A percentile compares a stretch with the other conserved stretches of the same genome.
Conservation (phyloP, 2,329 filamentous ascomycete species). For the Bertia moriformis region DNA sequence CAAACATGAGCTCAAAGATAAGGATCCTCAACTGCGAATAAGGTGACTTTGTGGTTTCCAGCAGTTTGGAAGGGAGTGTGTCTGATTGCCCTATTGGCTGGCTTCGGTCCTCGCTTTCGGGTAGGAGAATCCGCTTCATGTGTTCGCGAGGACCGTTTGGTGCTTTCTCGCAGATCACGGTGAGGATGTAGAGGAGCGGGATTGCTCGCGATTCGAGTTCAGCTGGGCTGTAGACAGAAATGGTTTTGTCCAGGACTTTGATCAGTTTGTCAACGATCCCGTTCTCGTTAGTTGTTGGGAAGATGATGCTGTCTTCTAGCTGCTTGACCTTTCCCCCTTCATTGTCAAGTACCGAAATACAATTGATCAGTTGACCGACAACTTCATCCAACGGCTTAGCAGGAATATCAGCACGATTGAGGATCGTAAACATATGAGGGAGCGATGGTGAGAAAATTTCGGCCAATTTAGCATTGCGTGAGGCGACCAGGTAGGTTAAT, state of each 20-base stretch:
- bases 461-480: background rate
- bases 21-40: background rate
- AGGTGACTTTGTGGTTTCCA: background rate
- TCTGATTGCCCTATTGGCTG: background rate
- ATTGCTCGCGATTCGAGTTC: background rate
- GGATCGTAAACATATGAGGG: background rate
- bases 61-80: background rate
- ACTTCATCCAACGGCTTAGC: background rate
- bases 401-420: background rate
- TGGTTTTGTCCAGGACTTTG: background rate
- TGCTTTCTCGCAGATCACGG: background rate
- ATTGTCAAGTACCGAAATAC: background rate
- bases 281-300: background rate
- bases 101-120: background rate
- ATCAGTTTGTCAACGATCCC: conserved; percentile 1
- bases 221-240: background rate
- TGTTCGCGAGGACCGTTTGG: background rate
- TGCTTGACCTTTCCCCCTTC: background rate
- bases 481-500: background rate
- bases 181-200: background rate
- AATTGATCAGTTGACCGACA: background rate
- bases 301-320: background rate
- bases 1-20: background rate
- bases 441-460: background rate
- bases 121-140: background rate